Evolutionary conservation across 108 stramenopile genomes (phyloP).

Genomic region (Poteriospumella lacustris): DNA sequence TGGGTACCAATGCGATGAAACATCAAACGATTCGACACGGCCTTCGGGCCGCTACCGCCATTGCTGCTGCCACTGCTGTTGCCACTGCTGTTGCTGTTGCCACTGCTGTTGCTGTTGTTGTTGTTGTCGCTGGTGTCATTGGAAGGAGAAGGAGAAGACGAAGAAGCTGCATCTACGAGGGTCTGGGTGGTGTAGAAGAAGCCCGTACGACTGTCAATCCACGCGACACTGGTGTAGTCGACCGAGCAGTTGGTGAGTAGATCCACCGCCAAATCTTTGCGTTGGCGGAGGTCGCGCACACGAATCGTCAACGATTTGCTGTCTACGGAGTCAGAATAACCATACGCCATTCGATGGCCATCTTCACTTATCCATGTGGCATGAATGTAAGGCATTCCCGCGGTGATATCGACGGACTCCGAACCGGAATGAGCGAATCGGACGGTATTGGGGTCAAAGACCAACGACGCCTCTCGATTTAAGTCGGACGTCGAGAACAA

Average conservation of each 20-base stretch:
- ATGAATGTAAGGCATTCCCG: neutral
- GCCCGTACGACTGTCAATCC: constrained; percentile 3
- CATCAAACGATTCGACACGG: neutral
- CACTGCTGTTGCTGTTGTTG: too few species aligned
- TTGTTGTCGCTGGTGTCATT: too few species aligned
- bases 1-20: neutral
- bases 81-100: neutral
- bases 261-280: neutral
- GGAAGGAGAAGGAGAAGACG: too few species aligned
- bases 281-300: neutral
- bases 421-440: neutral
- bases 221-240: neutral
- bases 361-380: constrained; percentile 8
- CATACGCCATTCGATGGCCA: neutral
- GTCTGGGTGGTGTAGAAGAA: neutral
- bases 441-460: neutral
- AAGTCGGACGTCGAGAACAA: neutral
- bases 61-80: neutral
- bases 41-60: neutral
- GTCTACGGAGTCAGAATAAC: neutral
- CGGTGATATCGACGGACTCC: neutral
- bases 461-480: neutral
- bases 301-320: neutral
- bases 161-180: neutral
- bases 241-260: neutral